Evolutionary conservation across 371 early-diverging fungal genomes (phyloP), one percentile per base, ranked within the genome.

Genomic region (Globomyces sp.): DNA sequence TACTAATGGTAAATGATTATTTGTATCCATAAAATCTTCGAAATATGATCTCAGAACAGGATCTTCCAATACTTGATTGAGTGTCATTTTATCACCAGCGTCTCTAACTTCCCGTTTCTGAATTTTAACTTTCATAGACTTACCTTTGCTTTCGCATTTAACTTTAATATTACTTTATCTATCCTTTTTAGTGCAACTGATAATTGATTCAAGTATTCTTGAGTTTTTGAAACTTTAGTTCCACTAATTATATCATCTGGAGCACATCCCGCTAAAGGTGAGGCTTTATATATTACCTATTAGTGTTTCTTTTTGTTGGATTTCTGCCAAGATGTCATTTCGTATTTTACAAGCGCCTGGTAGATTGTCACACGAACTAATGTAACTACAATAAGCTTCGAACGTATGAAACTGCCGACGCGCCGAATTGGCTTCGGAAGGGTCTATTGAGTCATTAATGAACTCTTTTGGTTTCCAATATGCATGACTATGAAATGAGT

Each of bases 1-100:
- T 0, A 91, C 80, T 36, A 85, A 78, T 36, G 84, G 72, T 77
- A 86, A 81, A 59, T 80, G 82, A 1, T 86, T 87, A 11, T 81
- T 79, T 41, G 84, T 83, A 67, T 92, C 92, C 87, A 90, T 86
- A 68, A 86, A 91, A 74, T 92, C 93, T 79, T 87, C 88, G 74
- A 92, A 91, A 46, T 87, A 90, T 0, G 90, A 87, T 4, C 92
- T 68, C 0, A 89, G 86, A 0, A 85, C 68, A 0, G 88, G 82
- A 61, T 89, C 89, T 3, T 83, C 81, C 34, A 90, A 72, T 37
- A 89, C 84, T 43, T 87, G 87, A 24, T 57, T 69, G 57, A 80
- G 65, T 1, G 72, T 75, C 58, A 82, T 5, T 68, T 70, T 61
- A 68, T 68, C 52, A 44, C 34, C 55, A 8, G 37, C 4, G 4